These are phyloP conservation scores for Astrocystis sublimbata DNA, from an alignment of 495 filamentous ascomycete species.

Conservation along the genomic window DNA sequence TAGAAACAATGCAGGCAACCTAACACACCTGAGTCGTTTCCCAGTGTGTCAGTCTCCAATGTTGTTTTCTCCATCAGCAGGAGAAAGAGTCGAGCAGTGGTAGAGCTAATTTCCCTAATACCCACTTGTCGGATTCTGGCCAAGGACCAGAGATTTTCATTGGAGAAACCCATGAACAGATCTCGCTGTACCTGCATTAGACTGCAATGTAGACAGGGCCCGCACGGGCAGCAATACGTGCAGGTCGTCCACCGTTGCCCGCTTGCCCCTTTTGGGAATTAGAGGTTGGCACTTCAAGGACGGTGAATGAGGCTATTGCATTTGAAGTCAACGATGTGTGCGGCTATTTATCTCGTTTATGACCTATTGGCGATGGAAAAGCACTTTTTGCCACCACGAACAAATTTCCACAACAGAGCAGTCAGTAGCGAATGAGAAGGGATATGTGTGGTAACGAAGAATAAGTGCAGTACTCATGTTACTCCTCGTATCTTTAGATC, in stretches of 20 bases:
- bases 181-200: slow-evolving; percentile 17
- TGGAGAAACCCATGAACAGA: slow-evolving; percentile 10
- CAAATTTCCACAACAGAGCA: background rate
- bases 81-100: background rate
- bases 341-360: too few species aligned
- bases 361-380: too few species aligned
- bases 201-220: too few species aligned
- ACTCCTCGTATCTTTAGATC: background rate
- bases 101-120: slow-evolving; percentile 15
- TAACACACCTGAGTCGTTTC: too few species aligned
- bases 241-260: background rate
- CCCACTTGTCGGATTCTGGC: background rate
- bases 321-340: too few species aligned
- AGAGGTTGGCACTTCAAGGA: background rate
- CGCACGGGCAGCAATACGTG: slow-evolving; percentile 6
- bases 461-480: too few species aligned
- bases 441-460: background rate
- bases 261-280: background rate
- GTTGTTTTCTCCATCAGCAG: background rate
- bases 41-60: too few species aligned
- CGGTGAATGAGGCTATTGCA: background rate
- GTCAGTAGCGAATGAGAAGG: background rate
- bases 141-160: background rate
- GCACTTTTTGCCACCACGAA: too few species aligned
- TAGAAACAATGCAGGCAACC: too few species aligned